These are phyloP conservation scores for Glycine latifolia DNA, from an alignment of 306 rosid genomes.

Conservation along the genomic window DNA sequence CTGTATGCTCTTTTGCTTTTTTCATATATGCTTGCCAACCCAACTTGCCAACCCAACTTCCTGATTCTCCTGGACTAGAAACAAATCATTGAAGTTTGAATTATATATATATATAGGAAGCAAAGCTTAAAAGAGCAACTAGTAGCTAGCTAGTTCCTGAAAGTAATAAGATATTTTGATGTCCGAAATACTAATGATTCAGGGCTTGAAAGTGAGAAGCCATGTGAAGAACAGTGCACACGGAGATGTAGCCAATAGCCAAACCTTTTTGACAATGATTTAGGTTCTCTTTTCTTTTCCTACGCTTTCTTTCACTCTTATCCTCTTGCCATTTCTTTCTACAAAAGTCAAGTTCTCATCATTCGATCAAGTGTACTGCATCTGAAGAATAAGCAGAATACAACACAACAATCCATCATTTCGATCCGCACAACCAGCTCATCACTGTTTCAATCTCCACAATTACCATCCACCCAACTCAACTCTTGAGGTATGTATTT, in stretches of 20 bases:
- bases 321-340: conserved; percentile 43
- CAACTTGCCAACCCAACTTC: conserved; percentile 61
- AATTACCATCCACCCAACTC: not conserved
- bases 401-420: not conserved
- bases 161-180: not conserved
- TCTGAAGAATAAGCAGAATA: conserved; percentile 28
- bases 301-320: not conserved
- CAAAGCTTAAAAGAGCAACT: not conserved
- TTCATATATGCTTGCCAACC: conserved; percentile 49
- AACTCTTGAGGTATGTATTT: conserved; percentile 43
- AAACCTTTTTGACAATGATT: conserved; percentile 57
- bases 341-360: conserved; percentile 33
- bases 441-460: not conserved
- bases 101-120: not conserved
- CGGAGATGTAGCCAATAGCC: conserved; percentile 57
- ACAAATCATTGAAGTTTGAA: conserved; percentile 40
- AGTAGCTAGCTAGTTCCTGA: not conserved
- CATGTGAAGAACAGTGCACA: conserved; percentile 61
- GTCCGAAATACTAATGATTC: too few species aligned
- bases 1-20: conserved; percentile 30
- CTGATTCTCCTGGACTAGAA: conserved; percentile 46
- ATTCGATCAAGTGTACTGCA: conserved; percentile 19
- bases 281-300: conserved; percentile 30
- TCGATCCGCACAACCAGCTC: conserved; percentile 8
- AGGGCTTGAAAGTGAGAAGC: not conserved